These are phyloP conservation scores for Yarrowia deformans DNA, from an alignment of 805 yeast species.

Conservation along the genomic window DNA sequence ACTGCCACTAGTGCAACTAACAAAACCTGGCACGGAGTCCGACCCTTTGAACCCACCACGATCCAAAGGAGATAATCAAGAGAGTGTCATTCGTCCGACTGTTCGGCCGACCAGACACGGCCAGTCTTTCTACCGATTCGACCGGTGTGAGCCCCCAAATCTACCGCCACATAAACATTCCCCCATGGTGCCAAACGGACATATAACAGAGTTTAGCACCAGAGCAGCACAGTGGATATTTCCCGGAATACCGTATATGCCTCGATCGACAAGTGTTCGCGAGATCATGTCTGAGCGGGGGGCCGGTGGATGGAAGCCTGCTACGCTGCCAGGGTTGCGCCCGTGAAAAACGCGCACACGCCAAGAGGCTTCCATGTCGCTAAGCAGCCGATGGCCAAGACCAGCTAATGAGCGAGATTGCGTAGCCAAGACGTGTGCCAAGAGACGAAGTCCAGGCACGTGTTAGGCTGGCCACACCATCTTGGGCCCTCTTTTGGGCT, in stretches of 20 bases:
- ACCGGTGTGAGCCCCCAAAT: background rate
- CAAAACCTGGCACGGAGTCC: background rate
- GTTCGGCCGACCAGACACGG: background rate
- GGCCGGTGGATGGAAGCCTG: too few species aligned
- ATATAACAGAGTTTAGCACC: slow-evolving; percentile 26
- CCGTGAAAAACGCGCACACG: background rate
- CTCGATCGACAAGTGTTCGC: slow-evolving; percentile 24
- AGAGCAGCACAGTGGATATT: slow-evolving; percentile 31
- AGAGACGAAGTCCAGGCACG: slow-evolving; percentile 8
- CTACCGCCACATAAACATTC: slow-evolving; percentile 3
- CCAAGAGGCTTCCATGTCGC: background rate
- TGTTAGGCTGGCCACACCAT: background rate
- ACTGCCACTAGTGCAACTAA: too few species aligned
- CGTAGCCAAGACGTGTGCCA: slow-evolving; percentile 15
- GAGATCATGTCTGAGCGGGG: slow-evolving; percentile 5
- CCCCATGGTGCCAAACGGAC: slow-evolving; percentile 3
- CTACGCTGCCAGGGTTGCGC: too few species aligned
- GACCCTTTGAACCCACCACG: background rate
- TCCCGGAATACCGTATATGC: slow-evolving; percentile 26
- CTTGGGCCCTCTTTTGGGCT: background rate
- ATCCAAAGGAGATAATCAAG: background rate
- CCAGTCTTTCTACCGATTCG: background rate
- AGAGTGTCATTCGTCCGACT: background rate
- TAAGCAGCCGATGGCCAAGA: slow-evolving; percentile 1
- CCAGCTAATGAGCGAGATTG: background rate